Base-by-base conservation (phyloP, 306 rosid species). In the Quercus robur region DNA sequence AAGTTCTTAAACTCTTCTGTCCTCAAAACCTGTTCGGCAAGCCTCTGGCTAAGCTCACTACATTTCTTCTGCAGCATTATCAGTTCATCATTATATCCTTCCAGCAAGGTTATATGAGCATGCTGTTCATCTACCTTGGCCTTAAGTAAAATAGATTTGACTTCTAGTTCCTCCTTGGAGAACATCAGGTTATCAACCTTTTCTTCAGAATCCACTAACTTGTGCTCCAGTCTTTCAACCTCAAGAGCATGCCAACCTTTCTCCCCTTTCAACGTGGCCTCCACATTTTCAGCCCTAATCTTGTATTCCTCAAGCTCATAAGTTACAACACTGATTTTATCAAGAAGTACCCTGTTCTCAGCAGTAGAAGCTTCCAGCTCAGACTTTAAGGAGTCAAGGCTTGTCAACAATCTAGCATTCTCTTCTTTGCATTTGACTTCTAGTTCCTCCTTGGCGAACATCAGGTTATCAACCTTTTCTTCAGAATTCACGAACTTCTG, bases 1-100 rank as follows among this genome's bases (percentile, higher is more conserved):
- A 96, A 84, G 81, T 96, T 96, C 86, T 93, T 93, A 67, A 90
- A 96, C 86, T 93, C 99, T 81, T 93, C 97, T 0, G 97, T 89
- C 88, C 85, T 96, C 78, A 91, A 88, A 81, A 88, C 89, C 86
- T 96, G 99, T 81, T 93, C 94, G 21, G 99, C 84, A 78, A 93
- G 97, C 86, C 86, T 93, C 79, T 83, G 87, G 75, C 74, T 83
- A 78, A 96, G 89, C 57, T 90, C 97, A 70, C 74, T 78, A 59
- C 90, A 91, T 75, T 86, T 92, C 66, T 74, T 86, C 75, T 88
- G 92, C 88, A 93, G 74, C 84, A 72, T 74, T 75, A 52, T 63
- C 79, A 85, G 71, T 75, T 96, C 93, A 81, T 86, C 78, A 70
- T 85, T 89, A 77, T 83, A 81, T 77, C 83, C 91, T 83, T 93